Conservation (phyloP, 352 stramenopile genomes). For the Phytophthora brassicae region DNA sequence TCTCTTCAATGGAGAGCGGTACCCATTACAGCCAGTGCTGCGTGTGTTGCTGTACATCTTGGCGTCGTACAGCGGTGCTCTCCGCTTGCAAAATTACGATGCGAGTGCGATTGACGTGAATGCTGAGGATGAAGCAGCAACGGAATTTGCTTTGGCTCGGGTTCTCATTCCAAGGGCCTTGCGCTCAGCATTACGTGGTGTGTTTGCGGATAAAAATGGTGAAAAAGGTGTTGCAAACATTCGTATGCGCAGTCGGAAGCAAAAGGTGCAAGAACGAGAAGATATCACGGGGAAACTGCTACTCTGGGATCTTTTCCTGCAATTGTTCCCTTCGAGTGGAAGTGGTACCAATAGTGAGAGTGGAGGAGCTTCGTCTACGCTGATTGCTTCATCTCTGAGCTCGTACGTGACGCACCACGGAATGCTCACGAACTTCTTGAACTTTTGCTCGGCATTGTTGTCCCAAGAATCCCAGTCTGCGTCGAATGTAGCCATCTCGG, state of each 20-base stretch:
- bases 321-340: slow-evolving; percentile 63
- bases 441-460: slow-evolving; percentile 59
- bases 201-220: slow-evolving; percentile 43
- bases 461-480: slow-evolving; percentile 52
- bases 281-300: slow-evolving; percentile 60
- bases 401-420: slow-evolving; percentile 61
- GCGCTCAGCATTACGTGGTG: slow-evolving; percentile 53
- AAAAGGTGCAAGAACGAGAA: slow-evolving; percentile 54
- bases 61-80: slow-evolving; percentile 45
- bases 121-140: slow-evolving; percentile 73
- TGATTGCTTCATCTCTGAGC: slow-evolving; percentile 74
- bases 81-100: slow-evolving; percentile 44
- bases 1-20: slow-evolving; percentile 63
- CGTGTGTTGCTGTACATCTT: slow-evolving; percentile 70
- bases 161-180: slow-evolving; percentile 68
- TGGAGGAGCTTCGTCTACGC: slow-evolving; percentile 26
- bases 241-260: slow-evolving; percentile 50
- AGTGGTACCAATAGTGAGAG: slow-evolving; percentile 6
- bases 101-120: slow-evolving; percentile 70
- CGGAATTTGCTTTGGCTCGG: slow-evolving; percentile 62
- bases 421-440: slow-evolving; percentile 68
- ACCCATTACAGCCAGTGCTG: slow-evolving; percentile 46
- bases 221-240: slow-evolving; percentile 21
- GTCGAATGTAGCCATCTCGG: slow-evolving; percentile 23
- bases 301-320: slow-evolving; percentile 83